Conservation (phyloP, 1,284 basidiomycete species). For the Rhodotorula sp. region DNA sequence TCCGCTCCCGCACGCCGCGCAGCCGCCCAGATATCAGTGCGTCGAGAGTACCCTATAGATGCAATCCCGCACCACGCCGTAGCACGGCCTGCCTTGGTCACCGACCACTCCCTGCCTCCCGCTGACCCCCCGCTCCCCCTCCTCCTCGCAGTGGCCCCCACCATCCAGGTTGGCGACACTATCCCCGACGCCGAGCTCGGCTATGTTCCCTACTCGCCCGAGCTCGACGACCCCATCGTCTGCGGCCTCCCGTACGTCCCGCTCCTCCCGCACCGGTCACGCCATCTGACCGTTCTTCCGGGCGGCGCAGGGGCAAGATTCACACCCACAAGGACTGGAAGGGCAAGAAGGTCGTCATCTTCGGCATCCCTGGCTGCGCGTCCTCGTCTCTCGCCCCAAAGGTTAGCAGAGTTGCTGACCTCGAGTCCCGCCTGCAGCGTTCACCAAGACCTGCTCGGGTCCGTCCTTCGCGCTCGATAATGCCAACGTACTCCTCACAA, state of each 20-base stretch:
- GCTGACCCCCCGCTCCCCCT: background rate
- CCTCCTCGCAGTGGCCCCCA: slow-evolving; percentile 12
- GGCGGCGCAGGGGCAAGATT: slow-evolving; percentile 62
- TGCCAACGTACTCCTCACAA: too few species aligned
- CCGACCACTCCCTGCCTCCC: background rate
- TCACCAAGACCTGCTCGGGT: slow-evolving; percentile 22
- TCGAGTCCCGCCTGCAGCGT: background rate
- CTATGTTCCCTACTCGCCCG: slow-evolving; percentile 62
- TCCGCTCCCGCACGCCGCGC: too few species aligned
- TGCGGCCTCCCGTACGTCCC: slow-evolving; percentile 51
- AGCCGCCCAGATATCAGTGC: too few species aligned
- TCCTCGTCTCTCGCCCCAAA: too few species aligned
- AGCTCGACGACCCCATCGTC: slow-evolving; percentile 60
- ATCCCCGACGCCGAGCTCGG: slow-evolving; percentile 19
- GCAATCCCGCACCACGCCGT: too few species aligned
- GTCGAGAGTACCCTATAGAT: too few species aligned
- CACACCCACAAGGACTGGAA: slow-evolving; percentile 26
- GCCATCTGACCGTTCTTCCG: background rate
- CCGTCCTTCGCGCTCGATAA: too few species aligned
- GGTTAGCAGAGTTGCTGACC: background rate
- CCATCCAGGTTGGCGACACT: slow-evolving; percentile 21
- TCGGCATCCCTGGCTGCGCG: slow-evolving; percentile 14
- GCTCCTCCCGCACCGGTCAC: slow-evolving; percentile 50
- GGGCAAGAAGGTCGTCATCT: slow-evolving; percentile 34
- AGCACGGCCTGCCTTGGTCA: background rate